phyloP scores from a whole-genome alignment of 2,329 filamentous ascomycete species.

The Pseudogymnoascus sp. region DNA sequence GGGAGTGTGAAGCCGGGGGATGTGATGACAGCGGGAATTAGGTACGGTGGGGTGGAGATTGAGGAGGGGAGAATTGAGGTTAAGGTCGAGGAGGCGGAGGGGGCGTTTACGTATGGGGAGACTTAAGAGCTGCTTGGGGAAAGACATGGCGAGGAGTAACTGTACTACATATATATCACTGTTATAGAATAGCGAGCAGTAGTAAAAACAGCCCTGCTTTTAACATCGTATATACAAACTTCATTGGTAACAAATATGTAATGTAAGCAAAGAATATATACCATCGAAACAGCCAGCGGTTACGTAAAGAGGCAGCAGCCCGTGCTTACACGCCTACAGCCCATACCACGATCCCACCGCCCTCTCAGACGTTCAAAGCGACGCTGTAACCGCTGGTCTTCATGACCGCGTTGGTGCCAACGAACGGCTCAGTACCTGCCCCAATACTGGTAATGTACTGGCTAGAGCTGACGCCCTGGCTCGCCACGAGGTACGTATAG shows the following conservation, averaged over 20 bases:
- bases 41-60: slow-evolving; percentile 71
- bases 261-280: slow-evolving; percentile 1
- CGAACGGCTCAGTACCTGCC: slow-evolving; percentile 49
- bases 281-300: not conserved
- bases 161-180: slow-evolving; percentile 1
- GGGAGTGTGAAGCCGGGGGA: slow-evolving; percentile 79
- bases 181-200: slow-evolving; percentile 6
- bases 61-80: slow-evolving; percentile 81
- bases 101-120: not conserved
- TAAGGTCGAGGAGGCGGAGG: slow-evolving; percentile 56
- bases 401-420: slow-evolving; percentile 38
- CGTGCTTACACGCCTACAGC: not conserved
- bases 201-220: not conserved
- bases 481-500: slow-evolving; percentile 43
- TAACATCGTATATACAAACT: not conserved
- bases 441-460: slow-evolving; percentile 46
- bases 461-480: slow-evolving; percentile 37
- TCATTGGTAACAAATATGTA: not conserved
- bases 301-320: not conserved
- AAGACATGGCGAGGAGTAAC: not conserved
- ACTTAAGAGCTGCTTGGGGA: not conserved
- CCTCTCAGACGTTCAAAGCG: not conserved
- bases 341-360: not conserved
- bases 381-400: slow-evolving; percentile 31
- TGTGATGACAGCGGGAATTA: slow-evolving; percentile 75